Base-by-base conservation (phyloP, 1,284 basidiomycete species). In the Phellopilus nigrolimitatus region DNA sequence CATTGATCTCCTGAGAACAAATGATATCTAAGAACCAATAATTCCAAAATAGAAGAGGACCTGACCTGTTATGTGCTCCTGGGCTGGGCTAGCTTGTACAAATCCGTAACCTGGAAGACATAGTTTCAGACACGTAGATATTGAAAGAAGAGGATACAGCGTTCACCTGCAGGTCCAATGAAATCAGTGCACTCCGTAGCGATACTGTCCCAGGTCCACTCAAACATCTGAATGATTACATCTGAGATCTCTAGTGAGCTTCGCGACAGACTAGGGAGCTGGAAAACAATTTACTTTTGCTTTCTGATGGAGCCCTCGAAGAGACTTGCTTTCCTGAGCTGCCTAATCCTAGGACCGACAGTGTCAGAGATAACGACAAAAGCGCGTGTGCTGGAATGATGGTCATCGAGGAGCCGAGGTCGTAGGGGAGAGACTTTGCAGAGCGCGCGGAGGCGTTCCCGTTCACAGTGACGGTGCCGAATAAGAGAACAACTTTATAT, bases 101-200 rank as follows among this genome's bases (percentile, higher is more conserved):
- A 74, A 84, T 3, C 80, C 82, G 61, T 84, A 84, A 0, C 81
- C 71, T 60, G n/a, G 21, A 37, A 25, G 15, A 10, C 15, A 15
- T 49, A 15, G 9, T n/a, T 12, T 49, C 15, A 28, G 30, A 40
- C 22, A 13, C 8, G 34, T 41, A n/a, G 49, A 55, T 22, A 34
- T n/a, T 41, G 4, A 47, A 45, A 17, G 34, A 6, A 12, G 47
- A 39, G 39, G 36, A 17, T 28, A 44, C 19, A n/a, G n/a, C 46
- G 51, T 42, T 25, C 31, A 56, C 61, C 78, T 21, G 78, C 75
- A 4, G 82, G 81, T 1, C 84, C 82, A 47, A 86, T 71, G 62
- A 83, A 85, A 49, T 69, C 69, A 4, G 72, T 78, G 64, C 84
- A 86, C 65, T 86, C 82, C 1, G 73, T 61, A 1, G 82, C 82